Evolutionary conservation across 345 rosid species (phyloP).

Genomic region (Excoecaria agallocha): DNA sequence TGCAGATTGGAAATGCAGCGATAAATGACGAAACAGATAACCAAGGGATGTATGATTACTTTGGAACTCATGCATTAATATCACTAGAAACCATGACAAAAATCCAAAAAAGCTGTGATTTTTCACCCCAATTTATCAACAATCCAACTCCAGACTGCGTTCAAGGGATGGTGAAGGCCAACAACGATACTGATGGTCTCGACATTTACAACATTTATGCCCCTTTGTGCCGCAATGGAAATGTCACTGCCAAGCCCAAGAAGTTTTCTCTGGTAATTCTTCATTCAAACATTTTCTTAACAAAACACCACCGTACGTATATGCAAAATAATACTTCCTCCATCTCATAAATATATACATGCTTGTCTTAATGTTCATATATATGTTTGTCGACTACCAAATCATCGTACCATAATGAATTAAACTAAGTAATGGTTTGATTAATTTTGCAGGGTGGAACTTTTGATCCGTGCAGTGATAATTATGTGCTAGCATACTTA

Average conservation of each 20-base stretch:
- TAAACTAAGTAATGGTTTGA: too few relatives aligned
- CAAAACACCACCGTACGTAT: too few relatives aligned
- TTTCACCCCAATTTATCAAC: constrained; percentile 30
- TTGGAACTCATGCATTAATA: constrained; percentile 57
- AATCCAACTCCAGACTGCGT: constrained; percentile 36
- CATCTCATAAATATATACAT: too few relatives aligned
- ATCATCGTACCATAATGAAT: too few relatives aligned
- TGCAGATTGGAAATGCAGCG: constrained; percentile 81
- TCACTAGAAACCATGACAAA: constrained; percentile 37
- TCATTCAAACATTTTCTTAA: too few relatives aligned
- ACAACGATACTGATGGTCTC: constrained; percentile 22
- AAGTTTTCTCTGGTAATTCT: constrained; percentile 10
- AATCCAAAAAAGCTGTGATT: constrained; percentile 47
- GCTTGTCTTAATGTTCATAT: too few relatives aligned
- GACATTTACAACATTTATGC: constrained; percentile 74
- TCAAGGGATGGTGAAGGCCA: constrained; percentile 27
- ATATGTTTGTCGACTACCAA: too few relatives aligned
- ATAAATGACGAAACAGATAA: constrained; percentile 65
- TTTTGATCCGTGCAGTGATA: constrained; percentile 70
- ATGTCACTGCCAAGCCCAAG: constrained; percentile 50
- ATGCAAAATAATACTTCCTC: too few relatives aligned
- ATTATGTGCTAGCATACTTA: constrained; percentile 59
- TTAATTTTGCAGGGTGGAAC: constrained; percentile 33
- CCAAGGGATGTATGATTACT: constrained; percentile 64
- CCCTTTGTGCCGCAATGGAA: constrained; percentile 46